phyloP scores from a whole-genome alignment of 176 grass and related monocot genomes.

The Eragrostis nindensis region DNA sequence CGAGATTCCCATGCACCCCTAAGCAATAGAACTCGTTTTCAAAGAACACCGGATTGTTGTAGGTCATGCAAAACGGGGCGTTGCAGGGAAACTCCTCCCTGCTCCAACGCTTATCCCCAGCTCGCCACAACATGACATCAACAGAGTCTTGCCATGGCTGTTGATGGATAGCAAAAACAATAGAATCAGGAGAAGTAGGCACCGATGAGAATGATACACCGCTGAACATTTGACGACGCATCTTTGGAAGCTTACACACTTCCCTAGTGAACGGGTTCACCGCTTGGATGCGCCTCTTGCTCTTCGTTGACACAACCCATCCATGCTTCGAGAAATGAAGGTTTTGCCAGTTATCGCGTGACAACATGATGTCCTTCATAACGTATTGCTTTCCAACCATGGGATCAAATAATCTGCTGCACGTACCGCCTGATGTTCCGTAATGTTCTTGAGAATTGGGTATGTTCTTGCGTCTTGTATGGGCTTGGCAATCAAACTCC shows the following conservation, averaged over 20 bases:
- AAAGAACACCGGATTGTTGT: slow-evolving; percentile 37
- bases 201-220: slow-evolving; percentile 31
- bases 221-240: background rate
- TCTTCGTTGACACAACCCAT: background rate
- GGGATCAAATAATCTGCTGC: background rate
- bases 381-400: slow-evolving; percentile 1
- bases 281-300: background rate
- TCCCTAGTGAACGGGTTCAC: slow-evolving; percentile 7
- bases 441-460: slow-evolving; percentile 22
- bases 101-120: slow-evolving; percentile 20
- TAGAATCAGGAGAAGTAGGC: slow-evolving; percentile 5
- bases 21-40: slow-evolving; percentile 31
- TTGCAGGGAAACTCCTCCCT: background rate
- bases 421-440: background rate
- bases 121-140: slow-evolving; percentile 4
- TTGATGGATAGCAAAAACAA: slow-evolving; percentile 4
- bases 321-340: slow-evolving; percentile 29
- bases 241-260: background rate
- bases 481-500: background rate
- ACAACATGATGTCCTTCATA: background rate
- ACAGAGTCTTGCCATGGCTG: too few species aligned
- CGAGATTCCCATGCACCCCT: slow-evolving; percentile 33
- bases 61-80: background rate
- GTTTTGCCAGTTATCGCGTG: background rate
- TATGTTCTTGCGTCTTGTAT: background rate